Base-by-base conservation (phyloP, 1,139 yeast species). In the Saccharomyces hybrid region DNA sequence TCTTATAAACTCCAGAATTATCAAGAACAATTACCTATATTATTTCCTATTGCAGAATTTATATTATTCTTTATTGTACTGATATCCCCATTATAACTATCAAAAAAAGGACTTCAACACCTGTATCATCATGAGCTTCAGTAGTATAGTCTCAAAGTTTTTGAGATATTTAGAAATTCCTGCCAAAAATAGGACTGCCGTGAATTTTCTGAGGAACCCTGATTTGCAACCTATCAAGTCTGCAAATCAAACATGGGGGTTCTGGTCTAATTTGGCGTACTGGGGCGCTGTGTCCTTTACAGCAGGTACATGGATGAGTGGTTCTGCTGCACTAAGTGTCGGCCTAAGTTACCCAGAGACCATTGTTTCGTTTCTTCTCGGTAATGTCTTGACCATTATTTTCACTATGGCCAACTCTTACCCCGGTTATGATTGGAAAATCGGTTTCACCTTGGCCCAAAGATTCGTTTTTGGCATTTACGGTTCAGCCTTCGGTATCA, bases 381-480 rank as follows among this genome's bases (percentile, higher is more conserved):
- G 79, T 49, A 76, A 76, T 61, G 61, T 73, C n/a, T 58, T 77
- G 13, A 73, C 76, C 11, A 62, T 73, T 32, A 26, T 66, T 11
- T 67, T 73, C 54, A 74, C 80, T 6, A 55, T 73, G 38, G 69
- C 76, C 5, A 75, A 73, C 60, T 72, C 76, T n/a, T 70, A 66
- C 51, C 78, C 76, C 1, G 80, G 80, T 47, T 63, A 65, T 28
- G 73, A 72, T 52, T 77, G 74, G 70, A 78, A 76, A 61, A 71
- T 77, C 47, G 81, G 81, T 11, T 77, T 68, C 59, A 74, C 81
- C 2, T 58, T 77, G 28, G 71, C 73, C 42, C 77, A 76, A 57
- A 69, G 81, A 63, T 70, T 76, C 49, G 71, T 74, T 2, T 77
- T 76, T 60, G 81, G 81, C 31, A 73, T 76, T 32, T 67, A 70